phyloP scores from a whole-genome alignment of 805 yeast genomes.

The Pichia gijzeniarum region DNA sequence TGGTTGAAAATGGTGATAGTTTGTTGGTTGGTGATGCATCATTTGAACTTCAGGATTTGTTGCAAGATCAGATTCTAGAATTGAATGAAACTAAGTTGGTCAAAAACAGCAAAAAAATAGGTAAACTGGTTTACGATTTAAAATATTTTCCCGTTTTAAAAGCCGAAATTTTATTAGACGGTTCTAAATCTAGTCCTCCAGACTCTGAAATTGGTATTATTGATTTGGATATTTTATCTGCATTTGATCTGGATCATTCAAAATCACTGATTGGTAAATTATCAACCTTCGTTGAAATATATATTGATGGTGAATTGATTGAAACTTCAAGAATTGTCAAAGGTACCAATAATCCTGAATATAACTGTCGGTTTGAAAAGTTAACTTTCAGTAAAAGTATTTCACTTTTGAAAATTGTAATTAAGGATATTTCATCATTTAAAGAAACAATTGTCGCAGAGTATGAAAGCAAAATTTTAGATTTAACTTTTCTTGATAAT shows the following conservation, averaged over 20 bases:
- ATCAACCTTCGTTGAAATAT: constrained; percentile 66
- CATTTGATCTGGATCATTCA: constrained; percentile 48
- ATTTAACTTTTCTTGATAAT: constrained; percentile 35
- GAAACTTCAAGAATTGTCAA: constrained; percentile 55
- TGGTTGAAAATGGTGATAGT: constrained; percentile 48
- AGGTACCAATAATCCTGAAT: constrained; percentile 66
- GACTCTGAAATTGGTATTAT: constrained; percentile 71
- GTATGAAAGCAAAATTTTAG: constrained; percentile 45
- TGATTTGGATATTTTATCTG: constrained; percentile 56
- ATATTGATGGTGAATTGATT: constrained; percentile 49
- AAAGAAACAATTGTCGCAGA: constrained; percentile 46
- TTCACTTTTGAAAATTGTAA: constrained; percentile 47
- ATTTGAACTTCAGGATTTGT: constrained; percentile 51
- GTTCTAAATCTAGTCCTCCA: constrained; percentile 41
- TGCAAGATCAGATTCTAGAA: constrained; percentile 46
- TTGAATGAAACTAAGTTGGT: constrained; percentile 38
- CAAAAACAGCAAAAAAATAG: constrained; percentile 50
- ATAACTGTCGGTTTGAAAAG: constrained; percentile 58
- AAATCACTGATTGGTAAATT: constrained; percentile 45
- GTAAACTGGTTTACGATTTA: constrained; percentile 52
- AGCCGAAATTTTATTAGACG: constrained; percentile 37
- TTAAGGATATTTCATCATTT: constrained; percentile 54
- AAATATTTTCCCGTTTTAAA: constrained; percentile 44
- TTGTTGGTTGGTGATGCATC: constrained; percentile 42
- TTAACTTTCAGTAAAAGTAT: constrained; percentile 55